Evolutionary conservation across 352 stramenopile species (phyloP), one percentile per base, ranked within the genome.

Genomic region (Globisporangium paddicum): DNA sequence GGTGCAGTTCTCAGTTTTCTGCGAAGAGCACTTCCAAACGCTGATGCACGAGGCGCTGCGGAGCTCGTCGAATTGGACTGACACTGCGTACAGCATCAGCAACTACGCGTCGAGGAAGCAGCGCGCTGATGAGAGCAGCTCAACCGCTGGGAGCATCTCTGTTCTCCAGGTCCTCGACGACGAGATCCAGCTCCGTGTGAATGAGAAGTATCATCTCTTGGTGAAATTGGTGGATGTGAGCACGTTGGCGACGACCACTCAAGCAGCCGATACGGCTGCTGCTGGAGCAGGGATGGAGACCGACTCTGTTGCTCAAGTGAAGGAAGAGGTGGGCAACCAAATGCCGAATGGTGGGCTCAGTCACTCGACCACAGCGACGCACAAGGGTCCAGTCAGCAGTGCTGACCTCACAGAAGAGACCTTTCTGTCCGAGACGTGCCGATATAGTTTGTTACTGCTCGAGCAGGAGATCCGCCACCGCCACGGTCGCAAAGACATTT

Each of bases 1-100:
- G 0, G 82, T 95, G 11, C 86, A 93, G 69, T 93, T 93, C 55
- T 93, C 86, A 2, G 78, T 95, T 1, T 95, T 93, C 50, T 93
- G 82, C 38, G 83, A 93, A 71, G 86, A 95, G 60, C 62, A 90
- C 0, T 95, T 95, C 62, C 79, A 91, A 60, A 89, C 71, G 8
- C 44, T 92, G 30, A 93, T 95, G 86, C 77, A 87, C 54, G 86
- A 93, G 51, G 82, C 83, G 11, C 63, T 93, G 44, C 78, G 81
- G 50, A 80, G 70, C 26, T 72, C 79, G 3, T 74, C 69, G 6
- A 87, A 76, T 53, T 93, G 83, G 83, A 88, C 69, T 30, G 76
- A 89, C 56, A 83, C 70, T 18, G 77, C 77, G 2, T 84, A 88
- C 56, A 89, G 71, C 60, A 73, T 83, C 47, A 75, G 73, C 60